Evolutionary conservation across 768 basidiomycete genomes (phyloP), one percentile per base, ranked within the genome.

Genomic region (Pleurotus giganteus): DNA sequence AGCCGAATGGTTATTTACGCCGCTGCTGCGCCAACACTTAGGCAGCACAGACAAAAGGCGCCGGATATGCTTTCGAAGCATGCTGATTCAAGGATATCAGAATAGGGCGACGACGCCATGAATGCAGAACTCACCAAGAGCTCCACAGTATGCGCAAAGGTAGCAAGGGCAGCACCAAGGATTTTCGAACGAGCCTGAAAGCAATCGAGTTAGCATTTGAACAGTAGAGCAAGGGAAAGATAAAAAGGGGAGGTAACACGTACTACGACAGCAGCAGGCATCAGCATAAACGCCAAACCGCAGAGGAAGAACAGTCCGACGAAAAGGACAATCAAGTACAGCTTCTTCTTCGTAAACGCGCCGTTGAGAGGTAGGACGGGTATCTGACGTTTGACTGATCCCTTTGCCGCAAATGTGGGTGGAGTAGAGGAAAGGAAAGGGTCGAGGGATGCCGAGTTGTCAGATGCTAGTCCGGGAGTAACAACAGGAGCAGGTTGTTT

Each of bases 131-230:
- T 58, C 60, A 84, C 84, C 81, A 15, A 87, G 73, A 36, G 86
- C 86, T 53, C 86, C 85, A 55, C 85, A 86, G 65, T 83, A 87
- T 4, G 86, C 86, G 59, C 86, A 88, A 4, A 86, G 72, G 64
- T 88, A 88, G 61, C 86, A 88, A 1, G 86, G 86, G 60, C 84
- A 86, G 60, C 84, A 87, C 0, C 78, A 69, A 3, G 85, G 85
- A 55, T 87, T 87, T 55, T 80, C 61, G 61, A 85, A 86, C 0
- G 78, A 64, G 15, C 78, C 81, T 82, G 46, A 13, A 29, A 41
- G 19, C n/a, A 11, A 17, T 27, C 12, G 26, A 19, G 47, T 47
- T 29, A 56, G 42, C 51, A 55, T 9, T n/a, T 36, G 28, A 31
- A 41, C 37, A 26, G 8, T 28, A 9, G 26, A 19, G 6, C n/a